Conservation (phyloP, 768 basidiomycete species). For the Suillus occidentalis region DNA sequence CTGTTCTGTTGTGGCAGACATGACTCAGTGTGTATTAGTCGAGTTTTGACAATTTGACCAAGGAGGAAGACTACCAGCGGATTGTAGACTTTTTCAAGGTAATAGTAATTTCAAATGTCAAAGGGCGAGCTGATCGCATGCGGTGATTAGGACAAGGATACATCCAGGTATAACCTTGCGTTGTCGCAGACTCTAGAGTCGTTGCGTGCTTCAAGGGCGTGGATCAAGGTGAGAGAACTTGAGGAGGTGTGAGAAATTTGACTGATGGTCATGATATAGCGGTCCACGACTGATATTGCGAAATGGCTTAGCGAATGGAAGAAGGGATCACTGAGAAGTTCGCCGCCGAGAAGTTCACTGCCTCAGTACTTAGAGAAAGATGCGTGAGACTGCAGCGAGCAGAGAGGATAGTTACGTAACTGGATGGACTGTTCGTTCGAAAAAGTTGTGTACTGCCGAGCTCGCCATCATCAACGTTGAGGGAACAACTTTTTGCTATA, state of each 20-base stretch:
- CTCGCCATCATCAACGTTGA: neutral
- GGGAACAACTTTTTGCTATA: neutral
- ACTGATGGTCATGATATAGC: constrained; percentile 33
- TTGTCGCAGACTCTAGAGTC: constrained; percentile 70
- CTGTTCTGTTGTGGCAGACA: neutral
- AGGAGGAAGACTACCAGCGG: constrained; percentile 61
- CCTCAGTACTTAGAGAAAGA: neutral
- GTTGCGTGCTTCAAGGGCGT: constrained; percentile 58
- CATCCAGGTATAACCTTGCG: constrained; percentile 62
- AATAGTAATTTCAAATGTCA: constrained; percentile 17
- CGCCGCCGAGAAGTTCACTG: neutral
- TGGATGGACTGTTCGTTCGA: neutral
- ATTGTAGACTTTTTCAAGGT: constrained; percentile 78
- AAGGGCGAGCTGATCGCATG: constrained; percentile 12
- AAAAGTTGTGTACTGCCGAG: constrained; percentile 4
- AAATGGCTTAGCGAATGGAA: constrained; percentile 51
- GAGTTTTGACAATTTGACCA: constrained; percentile 52
- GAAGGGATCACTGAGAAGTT: neutral
- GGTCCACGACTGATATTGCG: constrained; percentile 56
- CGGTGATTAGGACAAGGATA: constrained; percentile 56
- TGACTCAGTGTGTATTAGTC: constrained; percentile 28
- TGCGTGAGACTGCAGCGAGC: neutral
- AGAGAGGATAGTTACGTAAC: constrained; percentile 5
- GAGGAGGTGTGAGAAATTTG: constrained; percentile 9
- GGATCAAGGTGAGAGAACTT: constrained; percentile 51